Evolutionary conservation across 768 basidiomycete genomes (phyloP).

Genomic region (Lactifluus pinguis): DNA sequence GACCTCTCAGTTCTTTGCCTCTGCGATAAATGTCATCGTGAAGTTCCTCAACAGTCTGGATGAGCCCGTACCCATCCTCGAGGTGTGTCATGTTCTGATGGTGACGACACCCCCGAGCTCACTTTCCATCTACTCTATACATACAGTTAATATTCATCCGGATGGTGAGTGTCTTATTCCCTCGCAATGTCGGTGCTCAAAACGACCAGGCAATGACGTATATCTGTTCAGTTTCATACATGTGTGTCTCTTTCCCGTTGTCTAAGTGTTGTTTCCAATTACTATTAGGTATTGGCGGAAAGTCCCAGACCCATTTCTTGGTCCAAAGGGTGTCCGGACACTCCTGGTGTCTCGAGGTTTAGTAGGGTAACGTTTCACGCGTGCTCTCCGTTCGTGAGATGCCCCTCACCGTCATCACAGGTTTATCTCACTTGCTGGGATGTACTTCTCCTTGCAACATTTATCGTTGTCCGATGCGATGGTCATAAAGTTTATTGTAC

Average conservation of each 20-base stretch:
- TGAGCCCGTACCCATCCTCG: slow-evolving; percentile 36
- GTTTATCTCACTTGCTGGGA: slow-evolving; percentile 61
- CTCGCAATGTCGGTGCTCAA: neutral
- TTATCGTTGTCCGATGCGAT: slow-evolving; percentile 73
- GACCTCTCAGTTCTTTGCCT: slow-evolving; percentile 48
- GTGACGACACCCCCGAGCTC: neutral
- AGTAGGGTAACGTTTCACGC: slow-evolving; percentile 37
- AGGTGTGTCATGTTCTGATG: neutral
- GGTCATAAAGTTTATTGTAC: slow-evolving; percentile 67
- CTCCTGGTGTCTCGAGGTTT: slow-evolving; percentile 52
- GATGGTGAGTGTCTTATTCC: slow-evolving; percentile 37
- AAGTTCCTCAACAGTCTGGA: slow-evolving; percentile 52
- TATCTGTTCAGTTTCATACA: slow-evolving; percentile 41
- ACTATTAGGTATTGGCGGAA: slow-evolving; percentile 29
- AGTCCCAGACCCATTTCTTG: slow-evolving; percentile 51
- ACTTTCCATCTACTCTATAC: neutral
- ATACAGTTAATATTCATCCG: slow-evolving; percentile 44
- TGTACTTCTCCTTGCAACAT: slow-evolving; percentile 66
- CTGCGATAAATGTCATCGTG: slow-evolving; percentile 52
- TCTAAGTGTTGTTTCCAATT: neutral
- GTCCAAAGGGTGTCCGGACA: slow-evolving; percentile 57
- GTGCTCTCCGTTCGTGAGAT: neutral
- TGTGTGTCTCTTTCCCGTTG: slow-evolving; percentile 26
- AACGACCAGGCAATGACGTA: slow-evolving; percentile 40
- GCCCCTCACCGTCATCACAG: slow-evolving; percentile 27